Conservation (phyloP, 805 yeast genomes). For the Lachancea sp. region DNA sequence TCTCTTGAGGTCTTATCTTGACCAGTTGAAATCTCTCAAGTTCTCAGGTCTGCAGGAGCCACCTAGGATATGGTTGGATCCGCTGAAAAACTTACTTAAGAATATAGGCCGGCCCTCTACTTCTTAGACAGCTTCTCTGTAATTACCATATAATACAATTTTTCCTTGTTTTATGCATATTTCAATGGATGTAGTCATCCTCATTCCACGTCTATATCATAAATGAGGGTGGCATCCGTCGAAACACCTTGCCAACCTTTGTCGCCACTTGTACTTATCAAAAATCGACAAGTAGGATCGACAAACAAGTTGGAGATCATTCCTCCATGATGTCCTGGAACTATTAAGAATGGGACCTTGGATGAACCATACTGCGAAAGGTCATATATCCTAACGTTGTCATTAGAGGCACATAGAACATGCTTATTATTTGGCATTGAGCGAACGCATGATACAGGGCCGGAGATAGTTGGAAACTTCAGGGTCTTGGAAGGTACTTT, state of each 20-base stretch:
- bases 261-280: conserved; percentile 89
- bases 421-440: conserved; percentile 78
- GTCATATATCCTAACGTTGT: conserved; percentile 84
- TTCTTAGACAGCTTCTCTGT: background rate
- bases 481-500: conserved; percentile 52
- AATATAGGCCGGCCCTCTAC: conserved; percentile 3
- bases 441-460: conserved; percentile 77
- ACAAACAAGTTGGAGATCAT: conserved; percentile 67
- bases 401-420: conserved; percentile 81
- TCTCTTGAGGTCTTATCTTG: conserved; percentile 3
- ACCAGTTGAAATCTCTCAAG: conserved; percentile 5
- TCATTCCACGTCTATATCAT: conserved; percentile 56
- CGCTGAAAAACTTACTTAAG: conserved; percentile 8
- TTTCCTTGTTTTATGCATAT: background rate
- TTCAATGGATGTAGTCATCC: background rate
- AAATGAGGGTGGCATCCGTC: conserved; percentile 74
- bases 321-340: conserved; percentile 98
- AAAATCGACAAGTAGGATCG: conserved; percentile 81
- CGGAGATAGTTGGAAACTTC: conserved; percentile 79
- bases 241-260: conserved; percentile 89
- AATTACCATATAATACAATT: conserved; percentile 2
- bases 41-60: conserved; percentile 6
- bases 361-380: conserved; percentile 38
- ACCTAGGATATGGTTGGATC: conserved; percentile 8
- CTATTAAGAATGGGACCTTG: conserved; percentile 70